phyloP scores from a whole-genome alignment of 768 basidiomycete genomes.

The Trametes punicea region DNA sequence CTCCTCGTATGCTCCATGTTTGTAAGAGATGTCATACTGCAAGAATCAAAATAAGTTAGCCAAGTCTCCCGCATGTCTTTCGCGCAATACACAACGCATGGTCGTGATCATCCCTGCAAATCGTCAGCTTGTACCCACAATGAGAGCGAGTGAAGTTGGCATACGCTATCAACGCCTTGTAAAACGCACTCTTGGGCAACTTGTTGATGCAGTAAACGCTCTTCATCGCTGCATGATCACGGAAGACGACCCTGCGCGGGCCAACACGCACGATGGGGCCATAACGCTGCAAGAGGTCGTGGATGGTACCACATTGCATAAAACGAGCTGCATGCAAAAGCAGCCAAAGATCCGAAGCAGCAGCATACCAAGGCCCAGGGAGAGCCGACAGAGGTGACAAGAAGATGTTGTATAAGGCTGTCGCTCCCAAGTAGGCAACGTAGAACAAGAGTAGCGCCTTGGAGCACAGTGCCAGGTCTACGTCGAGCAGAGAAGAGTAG shows the following conservation, averaged over 20 bases:
- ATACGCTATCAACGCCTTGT: conserved; percentile 68
- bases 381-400: conserved; percentile 68
- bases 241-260: conserved; percentile 70
- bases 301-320: conserved; percentile 64
- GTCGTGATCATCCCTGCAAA: conserved; percentile 65
- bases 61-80: conserved; percentile 40
- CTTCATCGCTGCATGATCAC: conserved; percentile 57
- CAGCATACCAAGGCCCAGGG: conserved; percentile 77
- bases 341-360: conserved; percentile 66
- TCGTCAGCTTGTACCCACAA: conserved; percentile 22
- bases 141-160: conserved; percentile 31
- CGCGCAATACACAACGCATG: conserved; percentile 60
- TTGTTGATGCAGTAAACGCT: conserved; percentile 64
- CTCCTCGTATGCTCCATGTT: conserved; percentile 60
- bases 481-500: too few species aligned
- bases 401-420: conserved; percentile 42
- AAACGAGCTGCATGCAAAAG: conserved; percentile 64
- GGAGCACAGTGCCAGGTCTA: too few species aligned
- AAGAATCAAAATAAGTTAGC: conserved; percentile 24
- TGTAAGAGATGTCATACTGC: conserved; percentile 73
- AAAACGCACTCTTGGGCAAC: conserved; percentile 67
- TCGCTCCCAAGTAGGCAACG: conserved; percentile 29
- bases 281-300: conserved; percentile 61
- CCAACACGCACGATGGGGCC: conserved; percentile 75
- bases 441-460: conserved; percentile 19